These are phyloP conservation scores for Barbarea vulgaris DNA, from an alignment of 345 rosid genomes.

Conservation along the genomic window DNA sequence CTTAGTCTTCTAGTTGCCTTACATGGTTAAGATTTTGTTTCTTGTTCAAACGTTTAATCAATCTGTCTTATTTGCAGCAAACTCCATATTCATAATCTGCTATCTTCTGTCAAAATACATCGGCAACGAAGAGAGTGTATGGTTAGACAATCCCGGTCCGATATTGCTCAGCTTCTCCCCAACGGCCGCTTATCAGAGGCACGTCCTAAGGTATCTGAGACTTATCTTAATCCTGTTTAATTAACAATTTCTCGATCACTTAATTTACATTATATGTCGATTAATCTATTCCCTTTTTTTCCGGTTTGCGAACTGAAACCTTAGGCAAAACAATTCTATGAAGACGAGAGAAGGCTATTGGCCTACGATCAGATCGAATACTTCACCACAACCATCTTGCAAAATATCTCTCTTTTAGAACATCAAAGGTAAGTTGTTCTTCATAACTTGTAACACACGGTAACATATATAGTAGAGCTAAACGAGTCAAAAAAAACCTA, in stretches of 20 bases:
- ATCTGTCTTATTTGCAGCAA: slow-evolving; percentile 36
- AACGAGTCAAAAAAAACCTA: neutral
- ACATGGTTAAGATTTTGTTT: neutral
- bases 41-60: neutral
- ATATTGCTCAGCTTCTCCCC: too few species aligned
- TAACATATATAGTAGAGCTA: neutral
- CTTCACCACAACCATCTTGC: slow-evolving; percentile 34
- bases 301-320: neutral
- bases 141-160: too few species aligned
- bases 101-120: too few species aligned
- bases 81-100: neutral
- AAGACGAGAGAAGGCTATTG: slow-evolving; percentile 41
- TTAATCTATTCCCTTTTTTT: neutral
- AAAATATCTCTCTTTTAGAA: neutral
- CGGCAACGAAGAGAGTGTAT: too few species aligned
- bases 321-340: slow-evolving; percentile 39
- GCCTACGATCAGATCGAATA: slow-evolving; percentile 46
- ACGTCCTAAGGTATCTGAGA: neutral
- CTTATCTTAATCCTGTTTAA: neutral
- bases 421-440: slow-evolving; percentile 20
- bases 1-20: too few species aligned
- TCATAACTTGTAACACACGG: slow-evolving; percentile 1
- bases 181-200: too few species aligned
- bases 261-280: too few species aligned
- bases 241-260: too few species aligned